Base-by-base conservation (phyloP, 2,329 filamentous ascomycete species). In the Laburnicola sp. region DNA sequence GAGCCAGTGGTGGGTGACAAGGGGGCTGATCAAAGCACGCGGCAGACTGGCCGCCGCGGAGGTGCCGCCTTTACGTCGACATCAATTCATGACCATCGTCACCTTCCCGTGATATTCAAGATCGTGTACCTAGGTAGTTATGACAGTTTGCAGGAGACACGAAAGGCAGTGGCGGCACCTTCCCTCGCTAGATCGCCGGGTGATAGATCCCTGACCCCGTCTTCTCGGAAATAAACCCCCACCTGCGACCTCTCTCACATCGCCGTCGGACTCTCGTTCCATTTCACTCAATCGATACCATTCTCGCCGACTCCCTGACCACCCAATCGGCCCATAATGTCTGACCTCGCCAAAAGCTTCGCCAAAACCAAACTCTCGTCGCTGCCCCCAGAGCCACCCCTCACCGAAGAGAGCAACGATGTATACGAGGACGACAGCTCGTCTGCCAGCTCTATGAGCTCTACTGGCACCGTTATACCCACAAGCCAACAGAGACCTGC, bases 401-500 rank as follows among this genome's bases (percentile, higher is more conserved):
- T 68, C 48, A 40, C 76, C 44, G 67, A 58, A 47, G 81, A 83
- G 48, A 79, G 83, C 6, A 50, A 50, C 56, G 78, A 81, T 26
- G 16, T 30, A 6, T 75, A 81, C 48, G 78, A 80, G 55, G 77
- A 81, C 54, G 74, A 75, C 41, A 75, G 73, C 31, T 74, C 71
- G 23, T 82, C 80, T 5, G 77, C 89, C 10, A 96, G 88, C 0
- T 96, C 91, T n/a, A 86, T 90, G 32, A 96, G 92, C 3, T 97
- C 92, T 1, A 91, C 91, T 3, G 91, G 92, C 25, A 97, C 93
- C n/a, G 82, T 97, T 54, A 87, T 91, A 57, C 91, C 92, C 0
- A 89, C 88, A 3, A 83, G 84, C 5, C 87, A 83, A 59, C 84
- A 86, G 61, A 86, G 86, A 56, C 77, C 73, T 27, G 64, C 82